Conservation (phyloP, 176 grass and related monocot species). For the Themeda triandra region DNA sequence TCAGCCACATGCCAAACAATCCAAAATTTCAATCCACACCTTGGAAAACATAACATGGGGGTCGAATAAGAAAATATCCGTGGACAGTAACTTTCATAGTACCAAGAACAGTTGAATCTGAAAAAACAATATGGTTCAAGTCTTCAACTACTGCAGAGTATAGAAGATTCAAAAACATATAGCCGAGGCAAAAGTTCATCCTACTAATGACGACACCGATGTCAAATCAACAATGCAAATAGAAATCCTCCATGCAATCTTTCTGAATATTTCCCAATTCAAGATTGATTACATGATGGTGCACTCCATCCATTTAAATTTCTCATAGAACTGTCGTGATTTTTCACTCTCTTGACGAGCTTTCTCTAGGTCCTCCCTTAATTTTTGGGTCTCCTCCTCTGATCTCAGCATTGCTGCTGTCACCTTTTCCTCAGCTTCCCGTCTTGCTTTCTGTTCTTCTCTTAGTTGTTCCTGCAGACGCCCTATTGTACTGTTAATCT, state of each 20-base stretch:
- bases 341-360: constrained; percentile 34
- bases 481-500: constrained; percentile 40
- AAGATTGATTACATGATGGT: constrained; percentile 30
- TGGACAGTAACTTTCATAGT: no score
- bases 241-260: neutral
- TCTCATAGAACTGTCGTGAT: neutral
- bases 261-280: neutral
- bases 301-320: constrained; percentile 18
- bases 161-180: neutral
- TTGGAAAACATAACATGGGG: no score
- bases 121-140: neutral
- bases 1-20: no score
- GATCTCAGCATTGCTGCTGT: constrained; percentile 32
- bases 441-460: constrained; percentile 40
- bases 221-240: neutral
- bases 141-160: neutral
- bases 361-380: constrained; percentile 31
- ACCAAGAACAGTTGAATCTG: neutral
- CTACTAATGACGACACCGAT: neutral
- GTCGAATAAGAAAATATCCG: no score
- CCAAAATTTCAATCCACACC: no score
- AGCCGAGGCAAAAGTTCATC: neutral
- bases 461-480: constrained; percentile 41
- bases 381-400: constrained; percentile 33
- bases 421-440: constrained; percentile 31